Evolutionary conservation across 306 rosid genomes (phyloP), one percentile per base, ranked within the genome.

Genomic region (Vicia sativa): DNA sequence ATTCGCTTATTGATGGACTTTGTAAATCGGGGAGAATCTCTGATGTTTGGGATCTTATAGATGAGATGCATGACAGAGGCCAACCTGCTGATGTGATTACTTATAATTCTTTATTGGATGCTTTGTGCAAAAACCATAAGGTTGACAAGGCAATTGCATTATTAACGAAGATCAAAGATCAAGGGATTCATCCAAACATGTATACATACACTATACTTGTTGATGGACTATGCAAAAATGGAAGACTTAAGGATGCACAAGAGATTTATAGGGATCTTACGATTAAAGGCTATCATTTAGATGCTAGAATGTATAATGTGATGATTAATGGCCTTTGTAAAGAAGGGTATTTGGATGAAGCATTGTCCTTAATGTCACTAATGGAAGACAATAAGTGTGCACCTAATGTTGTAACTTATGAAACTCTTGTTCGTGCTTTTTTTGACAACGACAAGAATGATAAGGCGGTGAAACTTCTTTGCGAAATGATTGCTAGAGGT

Each of bases 1-100:
- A 0, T 62, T 48, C 52, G 2, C 76, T 72, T 23, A 4, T 62
- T 9, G 71, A 73, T 41, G 77, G 63, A 49, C 12, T 49, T 49
- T 49, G 55, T 12, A 49, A 49, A 49, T 18, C 26, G 0, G 55
- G 55, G 12, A 49, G 55, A 49, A 3, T 48, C 5, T 49, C 6
- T 49, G 12, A 49, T 49, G 56, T 1, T 49, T 49, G 28, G 28
- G 28, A 18, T 49, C 23, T 49, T 15, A 3, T 46, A 7, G 23
- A 15, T 15, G 54, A 46, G 54, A 46, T 46, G 54, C 54, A 15
- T 15, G 25, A 46, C 3, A 46, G 23, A 46, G 23, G 23, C 0
- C 10, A 46, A 46, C 54, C 54, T 6, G 54, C 23, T 14, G 0
- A 3, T n/a, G 19, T 46, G 21, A 15, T 46, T 11, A 46, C 53